Conservation (phyloP, 306 rosid genomes). For the Ziziphus jujuba region DNA sequence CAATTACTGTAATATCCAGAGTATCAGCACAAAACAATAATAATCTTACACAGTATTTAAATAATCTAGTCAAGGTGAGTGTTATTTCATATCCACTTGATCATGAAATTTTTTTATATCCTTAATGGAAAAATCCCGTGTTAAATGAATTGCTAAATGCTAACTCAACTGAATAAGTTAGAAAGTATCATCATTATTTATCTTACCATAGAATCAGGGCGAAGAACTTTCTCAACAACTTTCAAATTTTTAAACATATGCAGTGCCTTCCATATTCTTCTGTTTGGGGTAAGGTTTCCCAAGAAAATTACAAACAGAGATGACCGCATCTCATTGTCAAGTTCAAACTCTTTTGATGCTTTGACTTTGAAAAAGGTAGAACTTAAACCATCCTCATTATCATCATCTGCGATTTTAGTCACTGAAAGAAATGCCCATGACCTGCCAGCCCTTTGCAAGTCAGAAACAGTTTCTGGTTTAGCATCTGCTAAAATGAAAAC, state of each 20-base stretch:
- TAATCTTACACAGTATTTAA: too few relatives aligned
- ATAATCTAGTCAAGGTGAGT: too few relatives aligned
- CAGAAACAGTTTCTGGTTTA: conserved; percentile 46
- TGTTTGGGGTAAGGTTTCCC: conserved; percentile 44
- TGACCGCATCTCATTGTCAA: conserved; percentile 2
- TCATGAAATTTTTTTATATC: too few relatives aligned
- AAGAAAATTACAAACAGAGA: conserved; percentile 47
- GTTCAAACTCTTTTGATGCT: conserved; percentile 37
- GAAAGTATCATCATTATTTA: neutral
- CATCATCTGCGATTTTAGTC: conserved; percentile 34
- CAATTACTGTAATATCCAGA: too few relatives aligned
- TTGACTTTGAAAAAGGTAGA: conserved; percentile 44
- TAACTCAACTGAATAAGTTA: neutral
- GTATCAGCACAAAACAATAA: too few relatives aligned
- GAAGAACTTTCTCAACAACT: conserved; percentile 38
- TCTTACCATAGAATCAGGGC: conserved; percentile 47
- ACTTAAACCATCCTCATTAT: conserved; percentile 22
- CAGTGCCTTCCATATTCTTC: conserved; percentile 60
- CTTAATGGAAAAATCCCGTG: neutral
- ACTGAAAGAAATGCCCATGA: conserved; percentile 53
- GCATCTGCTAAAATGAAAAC: conserved; percentile 54
- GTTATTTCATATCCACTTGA: too few relatives aligned
- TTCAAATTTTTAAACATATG: conserved; percentile 35
- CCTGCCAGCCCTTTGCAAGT: conserved; percentile 49
- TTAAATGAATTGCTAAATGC: neutral